A percentile compares a stretch with the other conserved stretches of the same genome.
Evolutionary conservation across 495 filamentous ascomycete species (phyloP).

Genomic region (Annulohypoxylon bovei): DNA sequence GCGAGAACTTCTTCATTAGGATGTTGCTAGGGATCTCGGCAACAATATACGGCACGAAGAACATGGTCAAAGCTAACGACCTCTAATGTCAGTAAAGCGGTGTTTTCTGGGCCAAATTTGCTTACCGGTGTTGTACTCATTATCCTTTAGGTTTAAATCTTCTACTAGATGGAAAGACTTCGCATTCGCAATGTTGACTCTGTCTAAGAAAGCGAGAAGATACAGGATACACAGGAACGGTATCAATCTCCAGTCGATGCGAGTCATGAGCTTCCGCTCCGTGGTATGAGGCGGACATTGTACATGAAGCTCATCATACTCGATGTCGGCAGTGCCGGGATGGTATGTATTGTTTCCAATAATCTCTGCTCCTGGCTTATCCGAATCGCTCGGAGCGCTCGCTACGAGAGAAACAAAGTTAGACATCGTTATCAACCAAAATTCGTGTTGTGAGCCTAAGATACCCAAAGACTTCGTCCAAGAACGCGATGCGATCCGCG

Average conservation of each 20-base stretch:
- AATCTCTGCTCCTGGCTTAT: slow-evolving; percentile 33
- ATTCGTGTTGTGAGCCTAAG: neutral
- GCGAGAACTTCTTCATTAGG: slow-evolving; percentile 80
- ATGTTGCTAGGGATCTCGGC: slow-evolving; percentile 93
- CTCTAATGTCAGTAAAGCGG: slow-evolving; percentile 2
- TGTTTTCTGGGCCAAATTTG: neutral
- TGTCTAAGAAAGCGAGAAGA: slow-evolving; percentile 86
- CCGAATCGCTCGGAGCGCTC: slow-evolving; percentile 34
- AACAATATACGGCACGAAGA: slow-evolving; percentile 92
- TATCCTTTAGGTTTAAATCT: slow-evolving; percentile 68
- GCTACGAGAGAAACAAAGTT: slow-evolving; percentile 13
- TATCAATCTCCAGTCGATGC: slow-evolving; percentile 83
- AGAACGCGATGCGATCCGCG: slow-evolving; percentile 9
- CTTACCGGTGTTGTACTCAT: slow-evolving; percentile 72
- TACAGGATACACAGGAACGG: slow-evolving; percentile 87
- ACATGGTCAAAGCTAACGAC: slow-evolving; percentile 73
- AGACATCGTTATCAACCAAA: slow-evolving; percentile 8
- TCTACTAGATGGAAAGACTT: slow-evolving; percentile 67
- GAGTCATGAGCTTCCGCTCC: slow-evolving; percentile 75
- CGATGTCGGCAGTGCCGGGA: slow-evolving; percentile 37
- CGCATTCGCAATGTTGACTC: slow-evolving; percentile 79
- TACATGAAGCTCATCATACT: slow-evolving; percentile 55
- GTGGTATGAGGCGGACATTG: slow-evolving; percentile 70
- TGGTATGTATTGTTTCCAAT: slow-evolving; percentile 39
- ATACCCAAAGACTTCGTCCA: neutral